Percentiles rank a stretch among this genome's conserved stretches.
Conservation (phyloP, 192 early-diverging fungal genomes). For the Gryganskiella cystojenkinii region DNA sequence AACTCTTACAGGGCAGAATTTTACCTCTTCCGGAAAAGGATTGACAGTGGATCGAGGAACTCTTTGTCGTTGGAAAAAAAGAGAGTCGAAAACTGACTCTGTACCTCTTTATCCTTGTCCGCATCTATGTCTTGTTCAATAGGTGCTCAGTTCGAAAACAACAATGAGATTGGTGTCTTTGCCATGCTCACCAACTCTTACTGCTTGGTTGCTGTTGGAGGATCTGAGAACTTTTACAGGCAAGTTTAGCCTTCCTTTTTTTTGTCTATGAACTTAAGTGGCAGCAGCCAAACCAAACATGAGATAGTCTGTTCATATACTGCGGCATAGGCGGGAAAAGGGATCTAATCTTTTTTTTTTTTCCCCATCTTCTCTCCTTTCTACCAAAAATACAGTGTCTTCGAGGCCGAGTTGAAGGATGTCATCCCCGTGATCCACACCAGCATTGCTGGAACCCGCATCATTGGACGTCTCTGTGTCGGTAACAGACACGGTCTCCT, state of each 20-base stretch:
- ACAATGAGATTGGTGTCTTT: conserved; percentile 98
- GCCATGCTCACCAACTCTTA: conserved; percentile 96
- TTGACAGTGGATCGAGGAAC: too few species aligned
- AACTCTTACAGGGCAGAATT: not conserved
- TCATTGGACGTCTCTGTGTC: conserved; percentile 90
- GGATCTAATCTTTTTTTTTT: not conserved
- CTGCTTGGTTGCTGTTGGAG: conserved; percentile 94
- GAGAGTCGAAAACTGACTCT: not conserved
- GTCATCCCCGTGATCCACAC: conserved; percentile 96
- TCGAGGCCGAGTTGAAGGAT: conserved; percentile 92
- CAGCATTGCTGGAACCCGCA: conserved; percentile 94
- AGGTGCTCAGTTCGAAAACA: conserved; percentile 97
- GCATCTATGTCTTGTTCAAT: not conserved
- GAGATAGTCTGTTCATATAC: too few species aligned
- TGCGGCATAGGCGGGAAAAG: too few species aligned
- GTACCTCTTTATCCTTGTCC: not conserved
- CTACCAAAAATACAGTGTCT: conserved; percentile 83
- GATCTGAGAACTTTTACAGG: conserved; percentile 99
- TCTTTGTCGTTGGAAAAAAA: too few species aligned
- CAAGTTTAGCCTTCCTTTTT: too few species aligned
- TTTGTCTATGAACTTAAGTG: too few species aligned
- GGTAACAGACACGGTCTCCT: conserved; percentile 95
- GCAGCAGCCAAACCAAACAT: too few species aligned
- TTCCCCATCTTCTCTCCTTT: not conserved
- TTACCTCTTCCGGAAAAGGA: not conserved